Evolutionary conservation across 805 yeast genomes (phyloP).

Genomic region (Yueomyces sinensis): DNA sequence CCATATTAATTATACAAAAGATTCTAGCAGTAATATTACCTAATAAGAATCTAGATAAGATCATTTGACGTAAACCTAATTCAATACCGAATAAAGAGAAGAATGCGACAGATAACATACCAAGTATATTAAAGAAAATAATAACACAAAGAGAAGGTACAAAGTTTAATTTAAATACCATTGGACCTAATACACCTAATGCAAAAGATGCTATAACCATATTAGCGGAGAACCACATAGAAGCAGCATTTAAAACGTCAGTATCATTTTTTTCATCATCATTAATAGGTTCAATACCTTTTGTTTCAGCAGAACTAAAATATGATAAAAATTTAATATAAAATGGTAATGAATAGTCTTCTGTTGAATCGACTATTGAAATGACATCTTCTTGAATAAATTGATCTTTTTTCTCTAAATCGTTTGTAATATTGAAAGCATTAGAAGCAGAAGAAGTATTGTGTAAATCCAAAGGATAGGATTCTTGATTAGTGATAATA

Average conservation of each 20-base stretch:
- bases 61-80: constrained; percentile 81
- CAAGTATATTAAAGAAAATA: constrained; percentile 61
- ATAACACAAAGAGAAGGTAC: constrained; percentile 58
- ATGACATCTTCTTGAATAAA: too few species aligned
- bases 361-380: too few species aligned
- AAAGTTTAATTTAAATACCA: constrained; percentile 54
- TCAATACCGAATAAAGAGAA: constrained; percentile 74
- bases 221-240: constrained; percentile 89
- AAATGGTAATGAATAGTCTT: too few species aligned
- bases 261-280: constrained; percentile 65
- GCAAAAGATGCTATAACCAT: constrained; percentile 76
- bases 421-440: too few species aligned
- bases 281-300: constrained; percentile 71
- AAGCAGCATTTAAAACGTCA: constrained; percentile 53
- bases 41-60: constrained; percentile 59
- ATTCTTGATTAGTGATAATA: too few species aligned
- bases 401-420: too few species aligned
- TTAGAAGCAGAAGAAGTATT: not conserved
- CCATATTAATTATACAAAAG: constrained; percentile 59
- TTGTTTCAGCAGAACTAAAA: constrained; percentile 49
- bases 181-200: constrained; percentile 57
- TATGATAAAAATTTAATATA: constrained; percentile 4
- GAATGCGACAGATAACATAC: constrained; percentile 67
- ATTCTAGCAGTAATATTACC: constrained; percentile 69
- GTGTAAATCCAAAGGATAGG: too few species aligned